Evolutionary conservation across 768 basidiomycete species (phyloP), one percentile per base, ranked within the genome.

Genomic region (Pholiota microspora): DNA sequence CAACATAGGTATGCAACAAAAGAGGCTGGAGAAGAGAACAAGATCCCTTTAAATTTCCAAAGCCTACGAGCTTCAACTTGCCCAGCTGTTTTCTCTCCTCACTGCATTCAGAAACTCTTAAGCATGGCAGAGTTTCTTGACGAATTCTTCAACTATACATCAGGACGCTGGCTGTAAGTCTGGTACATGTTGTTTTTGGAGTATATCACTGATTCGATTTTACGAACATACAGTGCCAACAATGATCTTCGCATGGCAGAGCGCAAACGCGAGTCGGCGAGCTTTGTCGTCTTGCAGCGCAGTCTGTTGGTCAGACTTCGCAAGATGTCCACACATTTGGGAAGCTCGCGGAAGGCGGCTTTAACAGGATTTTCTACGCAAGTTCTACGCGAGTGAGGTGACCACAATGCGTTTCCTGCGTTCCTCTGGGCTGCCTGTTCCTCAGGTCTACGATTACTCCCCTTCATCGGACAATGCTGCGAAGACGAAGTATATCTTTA

Each of bases 331-430:
- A 64, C 62, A 45, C 25, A 56, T 32, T 78, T 0, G 5, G 1
- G 54, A 82, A 80, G 58, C 76, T 81, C 32, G 76, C 68, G 47
- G 80, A 81, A 69, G 73, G 73, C n/a, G 71, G 73, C 1, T 69
- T 69, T 52, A 77, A 76, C 61, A 70, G 72, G 24, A 69, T 59
- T 36, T 77, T 77, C 61, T 64, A 7, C 77, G 73, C 55, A 73
- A 72, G 57, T 69, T 60, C 67, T 71, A 59, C 15, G 76, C 78
- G 5, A 78, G 77, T 58, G 78, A 79, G 57, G 77, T 74, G 23
- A 77, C 77, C 16, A 79, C 78, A 4, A 70, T 79, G 68, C 63
- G 38, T 32, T 76, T 72, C 16, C 69, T 73, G 29, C 72, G 75
- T 60, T 65, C 69, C 53, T 62, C 47, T 53, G 71, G 69, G 52